A percentile compares a stretch with the other conserved stretches of the same genome.
Conservation (phyloP, 2,329 filamentous ascomycete genomes). For the Zelopaecilomyces penicillatus region DNA sequence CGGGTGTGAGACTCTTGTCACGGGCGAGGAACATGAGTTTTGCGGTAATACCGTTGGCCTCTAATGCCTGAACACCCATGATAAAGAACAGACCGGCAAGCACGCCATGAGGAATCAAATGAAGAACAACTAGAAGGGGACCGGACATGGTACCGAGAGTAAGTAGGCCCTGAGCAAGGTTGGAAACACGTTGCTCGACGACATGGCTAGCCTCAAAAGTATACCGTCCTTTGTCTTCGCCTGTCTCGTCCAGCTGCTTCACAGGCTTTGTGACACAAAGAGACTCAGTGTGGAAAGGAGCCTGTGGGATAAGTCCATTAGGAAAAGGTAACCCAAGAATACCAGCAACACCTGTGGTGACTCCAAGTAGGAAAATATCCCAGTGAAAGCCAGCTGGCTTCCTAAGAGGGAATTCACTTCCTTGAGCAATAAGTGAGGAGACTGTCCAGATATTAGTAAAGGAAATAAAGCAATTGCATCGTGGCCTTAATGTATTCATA, state of each 20-base stretch:
- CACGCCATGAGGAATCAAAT: constrained; percentile 71
- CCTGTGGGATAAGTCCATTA: constrained; percentile 76
- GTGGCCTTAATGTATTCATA: constrained; percentile 25
- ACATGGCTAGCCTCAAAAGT: constrained; percentile 49
- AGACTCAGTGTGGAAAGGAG: constrained; percentile 72
- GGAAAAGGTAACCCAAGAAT: constrained; percentile 72
- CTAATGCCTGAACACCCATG: constrained; percentile 73
- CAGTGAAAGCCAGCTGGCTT: constrained; percentile 82
- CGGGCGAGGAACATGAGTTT: constrained; percentile 64
- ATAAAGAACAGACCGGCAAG: constrained; percentile 77
- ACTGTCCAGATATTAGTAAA: constrained; percentile 37
- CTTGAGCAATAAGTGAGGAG: constrained; percentile 74
- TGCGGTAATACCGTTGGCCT: constrained; percentile 66
- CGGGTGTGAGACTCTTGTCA: constrained; percentile 54
- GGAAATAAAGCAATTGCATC: not conserved
- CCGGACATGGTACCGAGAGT: constrained; percentile 73
- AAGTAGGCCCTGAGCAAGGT: constrained; percentile 68
- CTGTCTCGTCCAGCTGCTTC: constrained; percentile 44
- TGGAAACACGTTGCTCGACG: constrained; percentile 72
- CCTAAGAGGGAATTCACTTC: constrained; percentile 70
- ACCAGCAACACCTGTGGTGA: constrained; percentile 68
- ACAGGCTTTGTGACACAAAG: constrained; percentile 60
- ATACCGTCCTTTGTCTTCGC: constrained; percentile 48
- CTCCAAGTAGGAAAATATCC: constrained; percentile 73
- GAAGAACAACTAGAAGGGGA: constrained; percentile 63